Conservation (phyloP, 2,329 filamentous ascomycete species). For the Zymoseptoria crescenta region DNA sequence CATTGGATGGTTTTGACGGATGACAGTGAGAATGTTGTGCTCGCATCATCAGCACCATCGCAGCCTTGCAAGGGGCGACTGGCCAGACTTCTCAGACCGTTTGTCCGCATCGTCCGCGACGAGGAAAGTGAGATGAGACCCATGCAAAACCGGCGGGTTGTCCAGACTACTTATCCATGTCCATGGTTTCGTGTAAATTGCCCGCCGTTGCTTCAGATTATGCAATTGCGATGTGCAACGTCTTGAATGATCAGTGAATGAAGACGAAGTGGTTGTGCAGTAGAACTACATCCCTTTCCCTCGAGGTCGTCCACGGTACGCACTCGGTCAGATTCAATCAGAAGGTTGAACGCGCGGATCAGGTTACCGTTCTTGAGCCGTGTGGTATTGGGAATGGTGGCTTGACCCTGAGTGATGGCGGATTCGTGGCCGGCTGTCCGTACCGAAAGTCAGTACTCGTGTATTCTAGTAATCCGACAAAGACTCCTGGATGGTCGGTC, state of each 20-base stretch:
- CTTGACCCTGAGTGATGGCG: not conserved
- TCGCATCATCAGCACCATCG: too few relatives aligned
- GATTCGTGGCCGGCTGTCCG: too few relatives aligned
- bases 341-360: not conserved
- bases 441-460: not conserved
- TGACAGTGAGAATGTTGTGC: too few relatives aligned
- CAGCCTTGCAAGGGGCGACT: too few relatives aligned
- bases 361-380: not conserved
- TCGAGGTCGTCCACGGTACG: not conserved
- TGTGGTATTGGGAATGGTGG: not conserved
- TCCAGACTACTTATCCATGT: not conserved
- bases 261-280: not conserved
- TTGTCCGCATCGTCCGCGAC: not conserved
- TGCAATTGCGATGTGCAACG: too few relatives aligned
- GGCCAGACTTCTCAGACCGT: too few relatives aligned
- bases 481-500: too few relatives aligned
- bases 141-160: not conserved
- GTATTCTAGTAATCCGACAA: too few relatives aligned
- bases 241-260: too few relatives aligned
- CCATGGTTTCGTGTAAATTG: not conserved
- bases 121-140: not conserved
- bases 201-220: not conserved
- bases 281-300: not conserved
- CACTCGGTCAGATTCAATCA: not conserved
- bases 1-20: too few relatives aligned